Base-by-base conservation (phyloP, 2,329 filamentous ascomycete species). In the Arthrobotrys iridis region DNA sequence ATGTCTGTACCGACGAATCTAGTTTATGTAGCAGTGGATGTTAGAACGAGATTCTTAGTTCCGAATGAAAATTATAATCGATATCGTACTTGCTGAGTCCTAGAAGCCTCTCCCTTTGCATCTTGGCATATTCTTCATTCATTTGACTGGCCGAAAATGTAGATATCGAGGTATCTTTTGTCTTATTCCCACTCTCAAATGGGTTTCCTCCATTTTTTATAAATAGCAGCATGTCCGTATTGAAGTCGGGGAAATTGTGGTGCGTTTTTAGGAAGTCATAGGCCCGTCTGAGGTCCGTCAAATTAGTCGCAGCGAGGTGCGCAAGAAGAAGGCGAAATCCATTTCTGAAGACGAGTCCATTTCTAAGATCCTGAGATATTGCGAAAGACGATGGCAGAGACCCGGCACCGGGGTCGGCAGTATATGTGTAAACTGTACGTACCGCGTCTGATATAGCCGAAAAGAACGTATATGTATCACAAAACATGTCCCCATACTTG, bases 161-260 rank as follows among this genome's bases (percentile, higher is more conserved):
- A 11, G 33, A 37, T 13, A 37, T 13, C 33, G 33, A 6, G 6
- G 13, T 6, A 13, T 18, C 40, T 43, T n/a, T 4, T 43, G 11
- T 43, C 40, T 18, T 4, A n/a, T 41, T n/a, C 3, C n/a, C 52
- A 22, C 18, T 22, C 11, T 8, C 18, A 10, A n/a, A 41, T 3
- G 18, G 1, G 4, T 15, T 28, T 6, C 22, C 2, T 4, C 55
- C 22, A 15, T 48, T 50, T 18, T 58, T 67, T 8, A 71, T 35
- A 18, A 63, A 72, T 33, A 60, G 28, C n/a, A 72, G n/a, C 59
- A 72, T 65, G 15, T 72, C 50, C 8, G 59, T 72, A 40, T 28
- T 65, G 26, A 72, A 72, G n/a, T 65, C 67, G 3, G 67, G 50
- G 30, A 72, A 52, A 0, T 26, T 33, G n/a, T 72, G 41, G 35